Percentiles rank a stretch among this genome's conserved stretches.
Evolutionary conservation across 192 early-diverging fungal species (phyloP).

Genomic region (Coemansia sp.): DNA sequence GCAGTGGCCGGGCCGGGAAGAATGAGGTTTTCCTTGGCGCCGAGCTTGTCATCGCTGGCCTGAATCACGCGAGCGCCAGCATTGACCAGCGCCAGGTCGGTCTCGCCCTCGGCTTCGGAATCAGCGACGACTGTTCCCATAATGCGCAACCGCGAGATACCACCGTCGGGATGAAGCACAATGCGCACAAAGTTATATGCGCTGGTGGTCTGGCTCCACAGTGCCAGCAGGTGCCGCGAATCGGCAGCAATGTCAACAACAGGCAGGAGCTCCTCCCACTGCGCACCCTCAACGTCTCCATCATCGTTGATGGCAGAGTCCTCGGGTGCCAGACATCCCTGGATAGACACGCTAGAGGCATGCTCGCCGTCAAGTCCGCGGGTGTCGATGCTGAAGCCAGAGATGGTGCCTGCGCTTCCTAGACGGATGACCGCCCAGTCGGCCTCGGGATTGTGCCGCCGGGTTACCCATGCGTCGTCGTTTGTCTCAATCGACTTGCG

Average conservation of each 20-base stretch:
- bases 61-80: conserved; percentile 60
- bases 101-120: conserved; percentile 38
- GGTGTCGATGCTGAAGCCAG: conserved; percentile 87
- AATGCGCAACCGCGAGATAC: conserved; percentile 68
- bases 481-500: conserved; percentile 1
- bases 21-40: conserved; percentile 73
- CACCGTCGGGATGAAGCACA: conserved; percentile 73
- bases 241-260: conserved; percentile 65
- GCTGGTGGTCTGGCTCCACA: conserved; percentile 50
- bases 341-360: conserved; percentile 74
- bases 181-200: conserved; percentile 63
- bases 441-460: conserved; percentile 77
- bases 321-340: conserved; percentile 57
- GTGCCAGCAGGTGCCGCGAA: conserved; percentile 61
- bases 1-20: conserved; percentile 68
- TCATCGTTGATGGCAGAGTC: conserved; percentile 20
- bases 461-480: conserved; percentile 87
- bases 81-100: conserved; percentile 64
- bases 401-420: conserved; percentile 75
- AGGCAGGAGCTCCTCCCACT: conserved; percentile 68
- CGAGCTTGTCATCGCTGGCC: conserved; percentile 66
- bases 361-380: conserved; percentile 88
- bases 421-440: conserved; percentile 89
- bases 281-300: conserved; percentile 48
- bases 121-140: conserved; percentile 59